Percentiles rank a stretch among this genome's conserved stretches.
Conservation (phyloP, 768 basidiomycete genomes). For the Suillus clintonianus region DNA sequence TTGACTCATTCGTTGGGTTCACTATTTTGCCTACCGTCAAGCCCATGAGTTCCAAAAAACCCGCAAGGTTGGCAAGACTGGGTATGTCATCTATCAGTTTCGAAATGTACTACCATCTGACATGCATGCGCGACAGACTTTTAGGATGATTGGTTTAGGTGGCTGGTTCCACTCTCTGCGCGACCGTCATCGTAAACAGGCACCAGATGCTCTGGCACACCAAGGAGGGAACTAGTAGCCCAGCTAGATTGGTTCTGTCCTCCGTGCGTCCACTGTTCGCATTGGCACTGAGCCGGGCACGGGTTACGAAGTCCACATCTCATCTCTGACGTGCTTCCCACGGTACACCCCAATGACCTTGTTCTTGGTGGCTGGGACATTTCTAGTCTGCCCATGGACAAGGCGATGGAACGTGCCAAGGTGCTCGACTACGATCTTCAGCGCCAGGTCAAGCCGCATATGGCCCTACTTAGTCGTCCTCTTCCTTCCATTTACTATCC, state of each 20-base stretch:
- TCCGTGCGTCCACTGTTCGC: constrained; percentile 93
- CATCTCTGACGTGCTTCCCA: constrained; percentile 88
- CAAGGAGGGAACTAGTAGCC: constrained; percentile 88
- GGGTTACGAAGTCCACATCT: constrained; percentile 90
- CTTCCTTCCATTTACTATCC: constrained; percentile 97
- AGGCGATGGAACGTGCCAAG: constrained; percentile 90
- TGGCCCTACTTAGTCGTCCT: constrained; percentile 79
- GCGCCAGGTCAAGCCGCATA: constrained; percentile 87
- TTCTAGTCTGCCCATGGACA: constrained; percentile 79
- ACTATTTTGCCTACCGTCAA: constrained; percentile 77
- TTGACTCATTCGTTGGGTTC: no score
- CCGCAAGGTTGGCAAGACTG: constrained; percentile 85
- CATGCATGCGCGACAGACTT: constrained; percentile 51
- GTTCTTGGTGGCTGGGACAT: constrained; percentile 99
- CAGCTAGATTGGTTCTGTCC: constrained; percentile 96
- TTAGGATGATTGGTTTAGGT: constrained; percentile 96
- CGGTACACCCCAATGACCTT: constrained; percentile 98
- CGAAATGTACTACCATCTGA: constrained; percentile 6
- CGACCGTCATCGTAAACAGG: constrained; percentile 94
- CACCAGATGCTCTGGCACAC: constrained; percentile 95
- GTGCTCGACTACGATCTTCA: constrained; percentile 97
- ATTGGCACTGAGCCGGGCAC: constrained; percentile 79
- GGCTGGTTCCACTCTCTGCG: constrained; percentile 90
- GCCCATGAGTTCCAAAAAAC: constrained; percentile 91
- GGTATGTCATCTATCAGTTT: constrained; percentile 54